These are phyloP conservation scores for Verticillium isaacii DNA, from an alignment of 2,329 filamentous ascomycete species.

Conservation along the genomic window DNA sequence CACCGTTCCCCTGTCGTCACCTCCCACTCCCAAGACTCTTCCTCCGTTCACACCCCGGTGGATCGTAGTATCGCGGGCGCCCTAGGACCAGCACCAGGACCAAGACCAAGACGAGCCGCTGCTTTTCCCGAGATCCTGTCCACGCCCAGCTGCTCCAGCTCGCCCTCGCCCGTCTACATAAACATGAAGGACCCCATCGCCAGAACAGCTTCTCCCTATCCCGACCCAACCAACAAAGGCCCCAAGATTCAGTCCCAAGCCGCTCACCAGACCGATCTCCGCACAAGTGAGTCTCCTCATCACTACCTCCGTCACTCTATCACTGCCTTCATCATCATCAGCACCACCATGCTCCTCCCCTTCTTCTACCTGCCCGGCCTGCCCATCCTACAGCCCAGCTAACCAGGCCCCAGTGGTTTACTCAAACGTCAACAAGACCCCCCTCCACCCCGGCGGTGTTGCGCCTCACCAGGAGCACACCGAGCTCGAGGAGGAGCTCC, in stretches of 20 bases:
- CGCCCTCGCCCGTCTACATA: conserved; percentile 18
- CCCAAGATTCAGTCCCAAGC: conserved; percentile 30
- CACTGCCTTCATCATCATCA: not conserved
- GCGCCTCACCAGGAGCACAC: conserved; percentile 86
- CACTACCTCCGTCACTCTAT: conserved; percentile 2
- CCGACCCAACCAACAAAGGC: conserved; percentile 32
- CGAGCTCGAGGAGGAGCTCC: conserved; percentile 88
- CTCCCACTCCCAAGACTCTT: not conserved
- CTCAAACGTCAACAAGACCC: conserved; percentile 80
- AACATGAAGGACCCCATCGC: conserved; percentile 36
- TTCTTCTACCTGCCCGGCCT: not conserved
- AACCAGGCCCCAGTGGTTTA: conserved; percentile 39
- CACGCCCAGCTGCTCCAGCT: not conserved
- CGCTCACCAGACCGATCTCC: conserved; percentile 27
- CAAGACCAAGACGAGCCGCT: not conserved
- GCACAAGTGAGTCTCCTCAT: conserved; percentile 33
- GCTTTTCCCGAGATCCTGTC: conserved; percentile 9
- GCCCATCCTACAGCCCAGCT: not conserved
- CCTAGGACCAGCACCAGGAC: not conserved
- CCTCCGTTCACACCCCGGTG: not conserved
- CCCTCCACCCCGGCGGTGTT: conserved; percentile 85
- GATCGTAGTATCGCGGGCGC: not conserved
- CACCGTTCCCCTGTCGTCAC: not conserved
- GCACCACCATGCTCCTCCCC: not conserved
- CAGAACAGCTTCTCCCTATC: conserved; percentile 31